Evolutionary conservation across 345 rosid species (phyloP), one percentile per base, ranked within the genome.

Genomic region (Pugionium cornutum): DNA sequence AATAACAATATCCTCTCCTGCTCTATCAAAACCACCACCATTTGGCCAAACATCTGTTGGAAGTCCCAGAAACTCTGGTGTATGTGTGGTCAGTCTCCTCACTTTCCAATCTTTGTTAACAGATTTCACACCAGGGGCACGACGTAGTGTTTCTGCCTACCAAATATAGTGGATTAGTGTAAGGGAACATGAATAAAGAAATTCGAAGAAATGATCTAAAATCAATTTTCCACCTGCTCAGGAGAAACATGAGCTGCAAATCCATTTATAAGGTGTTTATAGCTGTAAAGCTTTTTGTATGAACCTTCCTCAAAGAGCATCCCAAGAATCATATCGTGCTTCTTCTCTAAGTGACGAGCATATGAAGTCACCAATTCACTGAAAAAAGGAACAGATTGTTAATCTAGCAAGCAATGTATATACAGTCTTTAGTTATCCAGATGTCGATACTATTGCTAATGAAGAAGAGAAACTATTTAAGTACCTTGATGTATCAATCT

Each of bases 41-140:
- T 95, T 87, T 0, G 99, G 99, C 99, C 99, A 95, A 51, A 95
- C 99, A 71, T 89, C 97, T 1, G 97, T 91, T 27, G 99, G 99
- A 36, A 95, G 89, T 69, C 99, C 99, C 72, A 95, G 77, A 77
- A 95, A 95, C 78, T 95, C 88, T 29, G 99, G 99, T 46, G 99
- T 94, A 78, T 95, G 99, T 25, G 97, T 95, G 11, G 99, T 94
- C 61, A 91, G 96, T 77, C 79, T 82, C 77, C 84, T 85, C 69
- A 94, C 99, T 83, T 91, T 94, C 99, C 97, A 94, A 73, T 94
- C 99, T 80, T 86, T 84, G 77, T 81, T 84, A 71, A 94, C 92
- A 45, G 91, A 91, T 75, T 79, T 94, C 72, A 94, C 94, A 55
- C 86, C 85, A 32, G 95, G 81, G 49, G 86, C 76, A 58, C 55